Evolutionary conservation across 1,284 basidiomycete genomes (phyloP).

Genomic region (Cystobasidium slooffiae): DNA sequence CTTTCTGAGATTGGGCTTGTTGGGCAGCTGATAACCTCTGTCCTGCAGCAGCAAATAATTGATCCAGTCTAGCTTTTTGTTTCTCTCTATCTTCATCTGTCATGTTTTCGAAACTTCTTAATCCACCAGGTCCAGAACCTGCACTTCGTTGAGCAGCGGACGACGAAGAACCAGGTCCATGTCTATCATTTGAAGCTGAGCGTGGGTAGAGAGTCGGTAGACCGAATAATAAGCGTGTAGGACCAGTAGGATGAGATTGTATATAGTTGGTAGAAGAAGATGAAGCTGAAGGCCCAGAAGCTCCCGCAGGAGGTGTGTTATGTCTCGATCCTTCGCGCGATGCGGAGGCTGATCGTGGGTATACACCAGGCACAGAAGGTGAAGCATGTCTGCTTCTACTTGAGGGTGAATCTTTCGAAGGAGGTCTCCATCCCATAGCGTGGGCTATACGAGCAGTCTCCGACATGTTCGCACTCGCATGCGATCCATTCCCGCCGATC

Average conservation of each 20-base stretch:
- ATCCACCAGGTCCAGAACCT: not conserved
- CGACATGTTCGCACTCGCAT: not conserved
- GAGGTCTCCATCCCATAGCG: constrained; percentile 6
- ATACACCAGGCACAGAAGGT: not conserved
- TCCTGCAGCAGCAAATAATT: constrained; percentile 31
- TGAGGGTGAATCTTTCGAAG: constrained; percentile 1
- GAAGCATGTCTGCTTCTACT: not conserved
- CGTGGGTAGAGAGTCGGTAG: constrained; percentile 5
- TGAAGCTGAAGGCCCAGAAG: not conserved
- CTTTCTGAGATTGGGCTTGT: constrained; percentile 1
- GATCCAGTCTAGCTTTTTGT: constrained; percentile 25
- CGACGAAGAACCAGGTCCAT: not conserved
- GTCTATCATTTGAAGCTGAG: constrained; percentile 3
- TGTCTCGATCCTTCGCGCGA: constrained; percentile 20
- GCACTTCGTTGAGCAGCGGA: not conserved
- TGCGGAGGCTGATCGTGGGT: constrained; percentile 6
- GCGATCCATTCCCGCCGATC: not conserved
- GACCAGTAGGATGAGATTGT: not conserved
- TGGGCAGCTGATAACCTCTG: constrained; percentile 27
- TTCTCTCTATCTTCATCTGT: constrained; percentile 28
- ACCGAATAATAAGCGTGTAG: constrained; percentile 2
- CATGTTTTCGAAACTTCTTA: not conserved
- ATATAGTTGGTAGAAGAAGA: not conserved
- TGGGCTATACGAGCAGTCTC: constrained; percentile 7
- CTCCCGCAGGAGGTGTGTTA: not conserved